Base-by-base conservation (phyloP, 805 yeast genomes). In the Monosporozyma servazzii region DNA sequence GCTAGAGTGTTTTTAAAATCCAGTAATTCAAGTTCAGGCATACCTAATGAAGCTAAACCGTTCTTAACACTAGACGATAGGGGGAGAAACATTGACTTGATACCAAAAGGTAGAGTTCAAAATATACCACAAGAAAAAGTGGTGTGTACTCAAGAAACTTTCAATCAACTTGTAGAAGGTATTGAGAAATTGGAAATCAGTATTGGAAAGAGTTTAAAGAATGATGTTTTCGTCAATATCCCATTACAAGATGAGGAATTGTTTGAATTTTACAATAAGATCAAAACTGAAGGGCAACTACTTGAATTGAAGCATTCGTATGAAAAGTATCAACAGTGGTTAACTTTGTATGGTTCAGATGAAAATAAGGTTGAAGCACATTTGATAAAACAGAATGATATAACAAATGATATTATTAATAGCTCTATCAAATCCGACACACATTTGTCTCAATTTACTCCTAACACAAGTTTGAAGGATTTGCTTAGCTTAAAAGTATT, bases 181-280 rank as follows among this genome's bases (percentile, higher is more conserved):
- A 29, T 39, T 17, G 27, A 47, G 9, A 17, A 39, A 39, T 23
- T 40, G 18, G 21, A 29, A 17, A 17, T 13, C 17, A 18, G 36
- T 30, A 27, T 27, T 29, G 29, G 30, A 25, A 40, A 18, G 25
- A n/a, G 18, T 29, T 18, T 4, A 8, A 23, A 27, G n/a, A 20
- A 20, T 15, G 48, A 41, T 41, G n/a, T 56, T 11, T 36, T 55
- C 13, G 55, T 62, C 13, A 59, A 61, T 46, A 55, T 64, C 21
- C 57, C 62, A 1, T 56, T 55, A 18, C 45, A 51, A 6, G 49
- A 59, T 39, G 47, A 56, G 25, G 58, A 54, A 6, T 41, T 63
- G 9, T 60, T 59, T 48, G 59, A 62, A 5, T 60, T 61, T 53
- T 65, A 57, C 46, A 45, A 61, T 13, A 56, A 59, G 6, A 48